These are phyloP conservation scores for Apiospora aurea DNA, from an alignment of 2,329 filamentous ascomycete species.

Conservation along the genomic window DNA sequence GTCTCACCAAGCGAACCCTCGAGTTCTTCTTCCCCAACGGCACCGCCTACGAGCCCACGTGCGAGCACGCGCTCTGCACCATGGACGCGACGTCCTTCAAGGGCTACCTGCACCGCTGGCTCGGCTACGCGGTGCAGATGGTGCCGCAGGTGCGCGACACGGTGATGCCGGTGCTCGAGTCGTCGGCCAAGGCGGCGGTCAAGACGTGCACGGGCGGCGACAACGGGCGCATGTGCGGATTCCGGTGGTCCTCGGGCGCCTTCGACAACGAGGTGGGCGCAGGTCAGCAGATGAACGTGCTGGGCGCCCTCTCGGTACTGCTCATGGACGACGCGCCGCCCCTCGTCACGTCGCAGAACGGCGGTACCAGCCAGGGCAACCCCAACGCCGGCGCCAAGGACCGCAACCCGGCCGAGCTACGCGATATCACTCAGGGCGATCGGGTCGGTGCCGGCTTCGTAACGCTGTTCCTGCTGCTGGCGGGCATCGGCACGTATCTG, in stretches of 20 bases:
- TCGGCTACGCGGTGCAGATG: conserved; percentile 46
- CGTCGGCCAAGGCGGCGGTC: conserved; percentile 49
- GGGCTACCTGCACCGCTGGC: conserved; percentile 59
- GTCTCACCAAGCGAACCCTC: conserved; percentile 52
- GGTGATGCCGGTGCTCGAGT: conserved; percentile 45
- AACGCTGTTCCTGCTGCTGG: conserved; percentile 42
- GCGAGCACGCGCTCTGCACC: conserved; percentile 58
- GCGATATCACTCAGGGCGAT: conserved; percentile 45
- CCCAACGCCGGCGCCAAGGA: conserved; percentile 39
- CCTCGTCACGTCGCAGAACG: conserved; percentile 50
- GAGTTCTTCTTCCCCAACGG: conserved; percentile 56
- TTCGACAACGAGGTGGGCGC: conserved; percentile 54
- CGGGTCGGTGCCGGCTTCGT: conserved; percentile 50
- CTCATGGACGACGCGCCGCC: conserved; percentile 45
- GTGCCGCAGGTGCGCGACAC: conserved; percentile 44
- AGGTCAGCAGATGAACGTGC: conserved; percentile 59
- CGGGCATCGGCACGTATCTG: conserved; percentile 25
- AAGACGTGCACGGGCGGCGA: conserved; percentile 41
- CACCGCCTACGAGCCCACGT: conserved; percentile 60
- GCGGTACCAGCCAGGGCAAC: conserved; percentile 54
- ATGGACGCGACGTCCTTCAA: conserved; percentile 64
- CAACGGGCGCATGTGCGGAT: conserved; percentile 41
- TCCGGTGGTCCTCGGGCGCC: conserved; percentile 32
- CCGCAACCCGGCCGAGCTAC: conserved; percentile 37
- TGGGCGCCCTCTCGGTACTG: conserved; percentile 50